These are phyloP conservation scores for Trichaptum fuscoviolaceum DNA, from an alignment of 768 basidiomycete genomes.

Conservation along the genomic window DNA sequence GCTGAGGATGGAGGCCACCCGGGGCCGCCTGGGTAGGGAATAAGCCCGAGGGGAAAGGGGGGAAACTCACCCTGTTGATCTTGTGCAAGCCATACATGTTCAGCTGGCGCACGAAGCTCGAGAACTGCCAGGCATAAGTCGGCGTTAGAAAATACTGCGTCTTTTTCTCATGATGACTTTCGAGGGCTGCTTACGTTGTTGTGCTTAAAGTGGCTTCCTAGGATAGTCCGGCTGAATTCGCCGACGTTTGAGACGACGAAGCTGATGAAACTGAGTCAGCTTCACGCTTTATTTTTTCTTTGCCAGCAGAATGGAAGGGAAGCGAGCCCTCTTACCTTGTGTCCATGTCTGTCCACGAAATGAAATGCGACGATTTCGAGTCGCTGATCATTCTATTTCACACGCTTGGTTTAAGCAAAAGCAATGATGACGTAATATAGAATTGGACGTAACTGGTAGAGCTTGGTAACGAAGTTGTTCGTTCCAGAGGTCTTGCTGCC, in stretches of 20 bases:
- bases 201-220: slow-evolving; percentile 87
- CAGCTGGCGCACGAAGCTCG: slow-evolving; percentile 88
- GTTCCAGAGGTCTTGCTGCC: slow-evolving; percentile 55
- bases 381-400: slow-evolving; percentile 77
- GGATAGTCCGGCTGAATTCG: slow-evolving; percentile 79
- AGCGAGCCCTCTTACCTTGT: slow-evolving; percentile 41
- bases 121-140: slow-evolving; percentile 51
- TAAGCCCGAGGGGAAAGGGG: slow-evolving; percentile 7
- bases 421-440: slow-evolving; percentile 11
- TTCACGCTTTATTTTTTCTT: neutral
- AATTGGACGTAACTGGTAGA: slow-evolving; percentile 62
- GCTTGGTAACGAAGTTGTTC: slow-evolving; percentile 86
- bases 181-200: slow-evolving; percentile 60
- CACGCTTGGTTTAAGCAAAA: neutral
- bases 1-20: neutral
- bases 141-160: neutral
- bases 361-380: slow-evolving; percentile 71
- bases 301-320: neutral
- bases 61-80: slow-evolving; percentile 67
- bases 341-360: slow-evolving; percentile 77
- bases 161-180: neutral
- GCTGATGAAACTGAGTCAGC: slow-evolving; percentile 24
- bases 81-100: slow-evolving; percentile 98
- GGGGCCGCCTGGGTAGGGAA: slow-evolving; percentile 6
- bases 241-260: slow-evolving; percentile 85